These are phyloP conservation scores for Geranium brycei DNA, from an alignment of 345 rosid genomes.

Conservation along the genomic window DNA sequence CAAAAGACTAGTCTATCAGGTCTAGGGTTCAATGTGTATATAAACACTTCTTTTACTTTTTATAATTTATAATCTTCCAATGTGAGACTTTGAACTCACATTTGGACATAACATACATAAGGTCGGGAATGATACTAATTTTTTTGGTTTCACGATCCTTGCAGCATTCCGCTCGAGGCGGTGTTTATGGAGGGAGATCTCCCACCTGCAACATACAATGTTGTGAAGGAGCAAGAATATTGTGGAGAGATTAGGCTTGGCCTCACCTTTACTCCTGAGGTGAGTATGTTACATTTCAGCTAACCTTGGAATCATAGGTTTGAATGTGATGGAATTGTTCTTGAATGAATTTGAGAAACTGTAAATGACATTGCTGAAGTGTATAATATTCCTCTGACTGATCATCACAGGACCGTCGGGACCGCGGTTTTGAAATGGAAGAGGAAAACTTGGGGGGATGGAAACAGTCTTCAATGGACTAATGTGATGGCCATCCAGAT, in stretches of 20 bases:
- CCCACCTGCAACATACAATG: constrained; percentile 50
- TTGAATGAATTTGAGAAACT: neutral
- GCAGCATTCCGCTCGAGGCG: constrained; percentile 51
- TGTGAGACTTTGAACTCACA: too few relatives aligned
- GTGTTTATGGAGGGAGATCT: constrained; percentile 45
- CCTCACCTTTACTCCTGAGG: constrained; percentile 61
- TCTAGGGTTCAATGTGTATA: too few relatives aligned
- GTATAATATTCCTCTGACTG: constrained; percentile 22
- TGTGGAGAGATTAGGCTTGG: constrained; percentile 57
- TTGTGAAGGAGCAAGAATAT: constrained; percentile 52
- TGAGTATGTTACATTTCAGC: constrained; percentile 7
- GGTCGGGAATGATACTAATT: too few relatives aligned
- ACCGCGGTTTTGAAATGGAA: neutral
- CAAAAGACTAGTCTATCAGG: too few relatives aligned
- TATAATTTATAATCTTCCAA: too few relatives aligned
- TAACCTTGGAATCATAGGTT: too few relatives aligned
- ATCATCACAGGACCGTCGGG: constrained; percentile 8
- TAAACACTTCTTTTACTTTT: too few relatives aligned
- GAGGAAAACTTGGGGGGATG: constrained; percentile 52
- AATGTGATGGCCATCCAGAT: too few relatives aligned
- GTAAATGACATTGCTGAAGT: neutral
- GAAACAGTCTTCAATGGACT: constrained; percentile 33
- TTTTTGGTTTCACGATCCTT: constrained; percentile 2
- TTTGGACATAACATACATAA: too few relatives aligned
- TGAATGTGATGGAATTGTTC: neutral